Base-by-base conservation (phyloP, 1,284 basidiomycete species). In the Sanghuangporus sanghuang region DNA sequence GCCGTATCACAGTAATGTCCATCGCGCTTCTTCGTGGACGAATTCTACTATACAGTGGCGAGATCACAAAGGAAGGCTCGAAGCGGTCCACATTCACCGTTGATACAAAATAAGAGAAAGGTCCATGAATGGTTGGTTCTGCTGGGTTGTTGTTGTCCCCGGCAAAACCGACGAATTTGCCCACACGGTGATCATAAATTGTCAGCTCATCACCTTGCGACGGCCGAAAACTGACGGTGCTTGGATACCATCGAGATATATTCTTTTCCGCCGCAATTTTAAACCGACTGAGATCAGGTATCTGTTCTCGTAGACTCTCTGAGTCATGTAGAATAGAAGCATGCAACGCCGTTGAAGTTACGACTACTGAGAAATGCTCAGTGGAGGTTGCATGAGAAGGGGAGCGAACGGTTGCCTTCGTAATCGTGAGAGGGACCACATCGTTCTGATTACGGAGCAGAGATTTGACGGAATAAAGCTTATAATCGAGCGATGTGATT, bases 1-100 rank as follows among this genome's bases (percentile, higher is more conserved):
- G 96, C 1, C 96, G 84, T n/a, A 97, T 74, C n/a, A 94, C 76
- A 21, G 96, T 78, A 9, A 98, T 68, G 68, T 98, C 93, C 70
- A 94, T 84, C 9, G 84, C 81, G 0, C 75, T 74, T 35, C 72
- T 73, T 0, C 72, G 67, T 1, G 79, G 70, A n/a, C 78, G 76
- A 50, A 77, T 72, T 36, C 72, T 69, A 65, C 78, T 73, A 40
- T 69, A 74, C 27, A 87, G 78, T 9, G 93, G 92, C 0, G 86
- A 79, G 54, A 95, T 90, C 61, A 87, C 79, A 71, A 97, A 96
- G 1, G 77, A 73, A 1, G 90, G 85, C 73, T 98, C 95, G 62
- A 98, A 79, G 14, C 95, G 81, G 73, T 93, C 88, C 36, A 92
- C 90, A 63, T 93, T 90, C 59, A 92, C 80, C 0, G 90, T 89